A percentile compares a stretch with the other conserved stretches of the same genome.
Evolutionary conservation across 495 filamentous ascomycete species (phyloP).

Genomic region (Oidiodendron maius): DNA sequence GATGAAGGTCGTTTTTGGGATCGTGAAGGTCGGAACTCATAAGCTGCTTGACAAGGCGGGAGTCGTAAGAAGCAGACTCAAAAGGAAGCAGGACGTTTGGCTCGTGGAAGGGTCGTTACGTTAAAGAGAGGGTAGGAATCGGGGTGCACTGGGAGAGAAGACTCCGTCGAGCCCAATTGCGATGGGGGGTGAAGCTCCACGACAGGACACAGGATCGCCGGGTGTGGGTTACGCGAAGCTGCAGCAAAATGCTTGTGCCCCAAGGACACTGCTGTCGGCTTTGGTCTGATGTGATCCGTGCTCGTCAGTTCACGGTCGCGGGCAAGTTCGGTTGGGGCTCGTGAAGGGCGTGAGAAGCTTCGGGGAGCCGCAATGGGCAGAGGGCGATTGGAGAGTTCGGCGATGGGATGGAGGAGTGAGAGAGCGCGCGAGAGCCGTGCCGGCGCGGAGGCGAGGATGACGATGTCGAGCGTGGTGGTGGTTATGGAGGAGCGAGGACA

Average conservation of each 20-base stretch:
- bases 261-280: slow-evolving; percentile 25
- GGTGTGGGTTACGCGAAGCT: slow-evolving; percentile 28
- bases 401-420: neutral
- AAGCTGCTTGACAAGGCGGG: too few relatives aligned
- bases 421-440: slow-evolving; percentile 2
- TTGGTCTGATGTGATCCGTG: slow-evolving; percentile 19
- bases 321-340: slow-evolving; percentile 16
- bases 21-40: too few relatives aligned
- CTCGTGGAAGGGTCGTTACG: slow-evolving; percentile 57
- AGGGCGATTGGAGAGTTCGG: slow-evolving; percentile 9
- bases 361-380: too few relatives aligned
- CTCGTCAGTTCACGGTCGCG: slow-evolving; percentile 19
- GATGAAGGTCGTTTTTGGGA: slow-evolving; percentile 18
- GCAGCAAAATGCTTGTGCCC: slow-evolving; percentile 27
- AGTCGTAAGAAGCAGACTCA: slow-evolving; percentile 26
- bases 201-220: slow-evolving; percentile 21
- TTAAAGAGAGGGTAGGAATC: slow-evolving; percentile 16
- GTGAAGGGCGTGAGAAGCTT: slow-evolving; percentile 28
- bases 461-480: too few relatives aligned
- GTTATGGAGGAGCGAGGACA: too few relatives aligned
- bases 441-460: too few relatives aligned
- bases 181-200: slow-evolving; percentile 26
- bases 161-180: slow-evolving; percentile 25
- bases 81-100: slow-evolving; percentile 35
- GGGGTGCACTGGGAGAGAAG: slow-evolving; percentile 15